Evolutionary conservation across 164 flowering plant genomes (phyloP).

Genomic region (Vitis amurensis): DNA sequence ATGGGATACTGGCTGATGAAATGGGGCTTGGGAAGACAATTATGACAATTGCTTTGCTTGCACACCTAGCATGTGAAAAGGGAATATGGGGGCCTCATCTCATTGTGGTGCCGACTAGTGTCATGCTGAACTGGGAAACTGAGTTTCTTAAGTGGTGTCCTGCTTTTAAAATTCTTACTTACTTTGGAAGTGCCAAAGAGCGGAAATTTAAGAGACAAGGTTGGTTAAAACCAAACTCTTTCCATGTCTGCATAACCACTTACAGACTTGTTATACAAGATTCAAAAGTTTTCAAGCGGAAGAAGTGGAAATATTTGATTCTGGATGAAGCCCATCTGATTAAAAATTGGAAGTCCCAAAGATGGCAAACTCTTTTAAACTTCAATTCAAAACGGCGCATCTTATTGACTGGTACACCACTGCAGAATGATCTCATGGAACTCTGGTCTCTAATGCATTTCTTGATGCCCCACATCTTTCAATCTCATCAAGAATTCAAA

Average conservation of each 20-base stretch:
- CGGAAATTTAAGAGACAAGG: slow-evolving; percentile 93
- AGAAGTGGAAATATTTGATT: slow-evolving; percentile 98
- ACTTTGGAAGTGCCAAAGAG: slow-evolving; percentile 98
- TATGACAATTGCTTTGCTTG: slow-evolving; percentile 96
- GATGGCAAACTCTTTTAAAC: slow-evolving; percentile 99
- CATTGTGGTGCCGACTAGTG: slow-evolving; percentile 98
- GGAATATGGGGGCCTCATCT: slow-evolving; percentile 99
- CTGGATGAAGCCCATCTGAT: slow-evolving; percentile 99
- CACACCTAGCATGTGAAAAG: slow-evolving; percentile 97
- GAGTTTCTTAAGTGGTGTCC: slow-evolving; percentile 99
- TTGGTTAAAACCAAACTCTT: slow-evolving; percentile 94
- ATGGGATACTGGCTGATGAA: slow-evolving; percentile 98
- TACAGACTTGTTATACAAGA: slow-evolving; percentile 97
- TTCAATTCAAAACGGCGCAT: slow-evolving; percentile 95
- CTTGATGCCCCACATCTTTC: slow-evolving; percentile 98
- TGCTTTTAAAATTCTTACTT: slow-evolving; percentile 96
- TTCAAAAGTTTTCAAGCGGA: slow-evolving; percentile 90
- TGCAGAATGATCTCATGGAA: slow-evolving; percentile 99
- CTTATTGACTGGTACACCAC: slow-evolving; percentile 92
- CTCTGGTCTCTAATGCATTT: slow-evolving; percentile 99
- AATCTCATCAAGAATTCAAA: slow-evolving; percentile 99
- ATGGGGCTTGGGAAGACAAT: slow-evolving; percentile 99
- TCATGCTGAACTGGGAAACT: slow-evolving; percentile 99
- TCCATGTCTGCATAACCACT: slow-evolving; percentile 97
- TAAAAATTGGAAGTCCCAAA: slow-evolving; percentile 99